Conservation (phyloP, 169 alveolate genomes). For the Fabrea salina region DNA sequence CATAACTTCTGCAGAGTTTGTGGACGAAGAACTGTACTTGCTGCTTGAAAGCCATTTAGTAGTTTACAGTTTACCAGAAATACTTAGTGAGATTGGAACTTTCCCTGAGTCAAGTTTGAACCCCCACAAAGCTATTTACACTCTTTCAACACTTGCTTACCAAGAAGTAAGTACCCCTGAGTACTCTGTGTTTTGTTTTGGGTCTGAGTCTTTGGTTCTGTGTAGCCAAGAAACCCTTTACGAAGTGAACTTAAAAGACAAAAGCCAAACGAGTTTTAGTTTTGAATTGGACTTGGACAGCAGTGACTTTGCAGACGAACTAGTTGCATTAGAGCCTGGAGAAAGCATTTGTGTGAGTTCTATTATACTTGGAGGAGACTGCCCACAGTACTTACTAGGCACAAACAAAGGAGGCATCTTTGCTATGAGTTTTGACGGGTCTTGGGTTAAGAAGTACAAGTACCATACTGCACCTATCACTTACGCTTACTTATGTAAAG, state of each 20-base stretch:
- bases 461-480: not conserved
- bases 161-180: too few relatives aligned
- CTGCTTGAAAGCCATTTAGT: not conserved
- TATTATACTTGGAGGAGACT: not conserved
- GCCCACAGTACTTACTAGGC: not conserved
- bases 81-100: not conserved
- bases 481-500: not conserved
- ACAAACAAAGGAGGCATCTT: constrained; percentile 1
- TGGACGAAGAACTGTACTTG: not conserved
- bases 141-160: too few relatives aligned
- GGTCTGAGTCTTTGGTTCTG: too few relatives aligned
- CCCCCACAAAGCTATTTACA: too few relatives aligned
- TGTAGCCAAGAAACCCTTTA: not conserved
- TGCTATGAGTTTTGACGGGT: not conserved
- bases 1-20: not conserved
- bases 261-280: not conserved
- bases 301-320: not conserved
- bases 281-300: not conserved
- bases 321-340: not conserved
- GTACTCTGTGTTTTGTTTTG: too few relatives aligned
- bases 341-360: not conserved
- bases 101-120: not conserved
- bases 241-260: not conserved
- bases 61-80: not conserved
- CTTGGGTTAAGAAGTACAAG: not conserved